Base-by-base conservation (phyloP, 371 early-diverging fungal species). In the Enterocytospora artemiae region DNA sequence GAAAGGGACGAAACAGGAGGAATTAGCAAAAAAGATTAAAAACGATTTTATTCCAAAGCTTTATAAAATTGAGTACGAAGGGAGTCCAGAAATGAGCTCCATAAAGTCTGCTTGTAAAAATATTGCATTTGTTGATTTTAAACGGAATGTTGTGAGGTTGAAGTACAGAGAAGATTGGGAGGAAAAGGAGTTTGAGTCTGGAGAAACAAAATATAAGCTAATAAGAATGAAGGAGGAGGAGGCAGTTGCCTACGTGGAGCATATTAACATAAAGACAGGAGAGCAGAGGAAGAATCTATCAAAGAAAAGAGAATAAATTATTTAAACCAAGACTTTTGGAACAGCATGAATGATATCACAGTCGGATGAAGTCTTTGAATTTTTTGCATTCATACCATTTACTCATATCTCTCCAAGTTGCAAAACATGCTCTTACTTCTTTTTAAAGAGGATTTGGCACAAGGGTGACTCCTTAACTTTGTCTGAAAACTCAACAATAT, bases 61-160 rank as follows among this genome's bases (percentile, higher is more conserved):
- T 1, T 73, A 59, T 60, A 69, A 49, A 32, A 66, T 59, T 59
- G 63, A 59, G 49, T 3, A 4, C 2, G 44, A 31, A 34, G 59
- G 65, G 45, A 56, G 57, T 9, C 22, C 68, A 2, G 44, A 39
- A 3, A 59, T 70, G 49, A 22, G 57, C 3, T 58, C 59, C 14
- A 65, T 76, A 24, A 73, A 72, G 31, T 69, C 65, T 7, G 44
- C 67, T 1, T 37, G 60, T 20, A 31, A 55, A 30, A 67, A 65
- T 18, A 37, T 32, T 36, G 79, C 76, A 12, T 78, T 78, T 65
- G 74, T 78, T 28, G 79, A 78, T 61, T 9, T 61, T 18, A 50
- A 60, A 30, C 44, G 63, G 34, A 65, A 61, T 4, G 59, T 70
- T 55, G 31, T 78, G 46, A 53, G 79, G 51, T 49, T 76, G 59